These are phyloP conservation scores for Jamesozyma hellenica DNA, from an alignment of 805 yeast genomes.

Conservation along the genomic window DNA sequence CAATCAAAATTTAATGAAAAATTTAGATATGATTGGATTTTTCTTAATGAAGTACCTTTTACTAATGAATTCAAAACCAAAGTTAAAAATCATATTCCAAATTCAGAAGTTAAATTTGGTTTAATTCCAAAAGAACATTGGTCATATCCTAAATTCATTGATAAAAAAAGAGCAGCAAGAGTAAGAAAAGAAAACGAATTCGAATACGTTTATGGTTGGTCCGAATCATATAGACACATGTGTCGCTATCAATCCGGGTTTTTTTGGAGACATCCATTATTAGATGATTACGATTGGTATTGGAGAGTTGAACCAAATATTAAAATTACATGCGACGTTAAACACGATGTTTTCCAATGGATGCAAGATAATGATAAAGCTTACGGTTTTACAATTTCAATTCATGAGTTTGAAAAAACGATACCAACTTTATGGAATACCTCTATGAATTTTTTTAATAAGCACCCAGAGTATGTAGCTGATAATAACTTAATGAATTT, in stretches of 20 bases:
- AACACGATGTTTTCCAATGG: conserved; percentile 67
- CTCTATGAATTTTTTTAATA: conserved; percentile 51
- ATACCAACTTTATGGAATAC: conserved; percentile 69
- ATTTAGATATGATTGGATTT: conserved; percentile 88
- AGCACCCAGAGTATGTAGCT: neutral
- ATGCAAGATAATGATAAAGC: conserved; percentile 66
- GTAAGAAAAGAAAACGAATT: conserved; percentile 41
- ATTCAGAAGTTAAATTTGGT: conserved; percentile 65
- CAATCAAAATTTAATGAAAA: conserved; percentile 72
- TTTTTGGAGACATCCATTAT: conserved; percentile 60
- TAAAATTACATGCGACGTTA: conserved; percentile 63
- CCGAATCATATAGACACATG: conserved; percentile 76
- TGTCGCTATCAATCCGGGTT: conserved; percentile 81
- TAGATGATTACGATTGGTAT: conserved; percentile 68
- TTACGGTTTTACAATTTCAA: conserved; percentile 68
- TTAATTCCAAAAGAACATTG: conserved; percentile 46
- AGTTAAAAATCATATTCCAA: conserved; percentile 45
- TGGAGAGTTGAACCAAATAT: conserved; percentile 91
- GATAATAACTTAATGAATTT: conserved; percentile 48
- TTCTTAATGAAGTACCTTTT: conserved; percentile 52
- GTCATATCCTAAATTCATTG: conserved; percentile 77
- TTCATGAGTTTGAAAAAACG: conserved; percentile 60
- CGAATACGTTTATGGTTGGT: conserved; percentile 39
- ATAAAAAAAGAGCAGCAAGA: conserved; percentile 55
- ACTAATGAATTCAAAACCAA: neutral